Evolutionary conservation across 2,329 filamentous ascomycete species (phyloP).

Genomic region (Talaromyces sp.): DNA sequence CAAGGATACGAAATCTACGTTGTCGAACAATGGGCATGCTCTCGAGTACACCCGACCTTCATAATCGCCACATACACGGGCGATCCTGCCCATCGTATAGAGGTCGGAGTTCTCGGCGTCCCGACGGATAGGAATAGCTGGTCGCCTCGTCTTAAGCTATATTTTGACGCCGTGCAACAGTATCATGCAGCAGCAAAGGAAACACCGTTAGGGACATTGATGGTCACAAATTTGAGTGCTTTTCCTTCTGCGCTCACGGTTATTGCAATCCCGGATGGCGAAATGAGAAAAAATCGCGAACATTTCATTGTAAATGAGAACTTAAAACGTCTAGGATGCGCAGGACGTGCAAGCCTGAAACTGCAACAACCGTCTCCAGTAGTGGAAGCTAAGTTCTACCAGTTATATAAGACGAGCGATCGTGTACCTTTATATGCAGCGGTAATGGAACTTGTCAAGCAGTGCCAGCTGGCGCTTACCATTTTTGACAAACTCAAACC

Average conservation of each 20-base stretch:
- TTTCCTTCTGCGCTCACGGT: constrained; percentile 91
- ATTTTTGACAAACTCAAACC: constrained; percentile 84
- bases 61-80: constrained; percentile 92
- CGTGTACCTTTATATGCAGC: constrained; percentile 72
- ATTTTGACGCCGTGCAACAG: constrained; percentile 81
- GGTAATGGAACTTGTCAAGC: constrained; percentile 82
- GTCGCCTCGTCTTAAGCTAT: constrained; percentile 74
- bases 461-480: constrained; percentile 84
- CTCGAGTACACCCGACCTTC: constrained; percentile 81
- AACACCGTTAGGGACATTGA: constrained; percentile 76
- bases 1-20: constrained; percentile 88
- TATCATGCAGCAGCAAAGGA: constrained; percentile 81
- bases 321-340: constrained; percentile 86
- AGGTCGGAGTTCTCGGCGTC: constrained; percentile 75
- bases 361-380: constrained; percentile 73
- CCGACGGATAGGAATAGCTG: constrained; percentile 75
- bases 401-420: constrained; percentile 84
- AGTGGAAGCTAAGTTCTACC: constrained; percentile 85
- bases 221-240: constrained; percentile 89
- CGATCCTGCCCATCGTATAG: constrained; percentile 72
- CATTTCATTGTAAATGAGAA: constrained; percentile 93
- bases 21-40: constrained; percentile 97
- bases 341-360: constrained; percentile 80
- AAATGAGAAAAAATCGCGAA: constrained; percentile 73
- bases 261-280: constrained; percentile 84